Evolutionary conservation across 768 basidiomycete genomes (phyloP).

Genomic region (Fistulinella prunicolor): DNA sequence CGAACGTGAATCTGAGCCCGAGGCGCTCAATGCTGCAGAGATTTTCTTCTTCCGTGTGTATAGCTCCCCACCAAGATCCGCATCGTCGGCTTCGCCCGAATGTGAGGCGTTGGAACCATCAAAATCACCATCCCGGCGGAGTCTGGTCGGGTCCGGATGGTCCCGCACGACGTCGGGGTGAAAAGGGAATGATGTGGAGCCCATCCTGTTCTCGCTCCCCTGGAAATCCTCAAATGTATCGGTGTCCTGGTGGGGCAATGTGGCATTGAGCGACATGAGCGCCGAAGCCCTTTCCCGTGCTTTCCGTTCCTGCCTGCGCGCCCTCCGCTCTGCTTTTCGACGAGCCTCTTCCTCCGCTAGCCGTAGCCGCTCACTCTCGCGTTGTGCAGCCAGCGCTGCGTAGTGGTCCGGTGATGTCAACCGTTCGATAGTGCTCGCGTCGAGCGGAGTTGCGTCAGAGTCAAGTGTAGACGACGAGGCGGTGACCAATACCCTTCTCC

Average conservation of each 20-base stretch:
- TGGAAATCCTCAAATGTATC: constrained; percentile 67
- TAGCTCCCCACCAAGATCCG: constrained; percentile 57
- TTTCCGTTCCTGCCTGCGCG: constrained; percentile 43
- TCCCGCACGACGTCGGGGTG: neutral
- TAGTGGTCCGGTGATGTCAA: constrained; percentile 43
- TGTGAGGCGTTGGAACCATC: constrained; percentile 8
- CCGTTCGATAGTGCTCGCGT: constrained; percentile 52
- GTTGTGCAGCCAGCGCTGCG: constrained; percentile 29
- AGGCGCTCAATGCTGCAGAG: constrained; percentile 34
- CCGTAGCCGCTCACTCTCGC: constrained; percentile 26
- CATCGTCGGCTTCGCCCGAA: constrained; percentile 44
- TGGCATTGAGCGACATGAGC: constrained; percentile 34
- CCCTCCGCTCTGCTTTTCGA: constrained; percentile 47
- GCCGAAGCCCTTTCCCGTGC: constrained; percentile 38
- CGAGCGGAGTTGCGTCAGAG: constrained; percentile 67
- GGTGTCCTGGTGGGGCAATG: constrained; percentile 11
- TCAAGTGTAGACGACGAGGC: constrained; percentile 51
- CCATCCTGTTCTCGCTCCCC: constrained; percentile 39
- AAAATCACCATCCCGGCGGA: neutral
- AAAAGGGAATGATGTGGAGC: neutral
- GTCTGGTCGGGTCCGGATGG: constrained; percentile 11
- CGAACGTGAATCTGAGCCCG: constrained; percentile 57
- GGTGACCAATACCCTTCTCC: constrained; percentile 24
- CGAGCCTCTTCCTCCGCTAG: constrained; percentile 40
- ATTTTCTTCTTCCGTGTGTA: constrained; percentile 43